These are phyloP conservation scores for Aspergillus vadensis DNA, from an alignment of 2,329 filamentous ascomycete genomes.

Conservation along the genomic window DNA sequence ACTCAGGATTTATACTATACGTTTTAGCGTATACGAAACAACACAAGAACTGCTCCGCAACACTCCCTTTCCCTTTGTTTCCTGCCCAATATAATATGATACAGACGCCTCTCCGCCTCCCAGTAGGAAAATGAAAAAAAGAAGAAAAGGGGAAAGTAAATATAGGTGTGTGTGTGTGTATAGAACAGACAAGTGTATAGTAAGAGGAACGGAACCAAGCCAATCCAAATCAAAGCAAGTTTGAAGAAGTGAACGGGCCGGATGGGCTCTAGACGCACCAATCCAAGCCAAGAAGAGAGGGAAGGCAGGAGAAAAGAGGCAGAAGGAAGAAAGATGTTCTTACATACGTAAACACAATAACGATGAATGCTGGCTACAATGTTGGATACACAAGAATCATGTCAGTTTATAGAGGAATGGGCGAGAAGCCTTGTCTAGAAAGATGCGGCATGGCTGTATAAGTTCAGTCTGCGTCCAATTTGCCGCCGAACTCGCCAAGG, in stretches of 20 bases:
- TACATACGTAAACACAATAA: conserved; percentile 10
- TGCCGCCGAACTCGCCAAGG: conserved; percentile 70
- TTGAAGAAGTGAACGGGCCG: not conserved
- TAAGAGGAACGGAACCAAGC: not conserved
- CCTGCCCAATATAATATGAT: conserved; percentile 14
- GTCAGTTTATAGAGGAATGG: conserved; percentile 18
- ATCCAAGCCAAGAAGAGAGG: not conserved
- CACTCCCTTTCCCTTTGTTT: conserved; percentile 9
- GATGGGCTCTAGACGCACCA: not conserved
- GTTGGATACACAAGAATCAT: conserved; percentile 26
- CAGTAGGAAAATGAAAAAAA: not conserved
- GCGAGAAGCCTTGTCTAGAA: not conserved
- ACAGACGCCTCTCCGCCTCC: conserved; percentile 7
- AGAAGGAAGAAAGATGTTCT: conserved; percentile 4
- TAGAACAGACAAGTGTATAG: too few relatives aligned
- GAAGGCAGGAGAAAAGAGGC: not conserved
- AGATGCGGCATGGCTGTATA: not conserved
- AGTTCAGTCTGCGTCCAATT: conserved; percentile 62
- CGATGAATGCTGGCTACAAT: conserved; percentile 23
- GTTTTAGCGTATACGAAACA: conserved; percentile 4
- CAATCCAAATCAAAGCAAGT: not conserved
- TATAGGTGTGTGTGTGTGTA: too few relatives aligned
- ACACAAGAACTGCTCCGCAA: conserved; percentile 5
- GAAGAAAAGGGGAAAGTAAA: not conserved
- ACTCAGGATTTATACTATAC: conserved; percentile 7